These are phyloP conservation scores for Ceratocystis smalleyi DNA, from an alignment of 2,329 filamentous ascomycete species.

Conservation along the genomic window DNA sequence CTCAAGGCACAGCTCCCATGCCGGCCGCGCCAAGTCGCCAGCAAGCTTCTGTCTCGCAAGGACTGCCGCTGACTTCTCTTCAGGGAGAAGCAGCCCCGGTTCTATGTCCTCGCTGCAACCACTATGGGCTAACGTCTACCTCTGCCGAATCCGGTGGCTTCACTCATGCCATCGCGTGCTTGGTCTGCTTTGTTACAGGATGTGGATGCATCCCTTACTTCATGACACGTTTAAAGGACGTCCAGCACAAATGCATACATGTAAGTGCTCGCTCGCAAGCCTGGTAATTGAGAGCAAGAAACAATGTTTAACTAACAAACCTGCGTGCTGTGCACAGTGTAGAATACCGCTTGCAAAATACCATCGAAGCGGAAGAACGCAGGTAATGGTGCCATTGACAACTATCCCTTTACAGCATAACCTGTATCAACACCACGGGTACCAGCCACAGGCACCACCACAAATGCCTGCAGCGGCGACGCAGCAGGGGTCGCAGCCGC, in stretches of 20 bases:
- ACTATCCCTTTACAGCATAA: slow-evolving; percentile 7
- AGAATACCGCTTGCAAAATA: slow-evolving; percentile 20
- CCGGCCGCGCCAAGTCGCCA: neutral
- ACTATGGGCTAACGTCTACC: slow-evolving; percentile 13
- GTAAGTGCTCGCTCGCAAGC: slow-evolving; percentile 6
- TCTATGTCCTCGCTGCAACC: slow-evolving; percentile 19
- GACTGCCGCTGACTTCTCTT: slow-evolving; percentile 16
- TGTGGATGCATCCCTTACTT: slow-evolving; percentile 21
- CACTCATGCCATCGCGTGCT: slow-evolving; percentile 19
- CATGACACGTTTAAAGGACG: slow-evolving; percentile 19
- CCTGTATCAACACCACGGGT: neutral
- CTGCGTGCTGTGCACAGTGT: slow-evolving; percentile 15
- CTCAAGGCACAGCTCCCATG: neutral
- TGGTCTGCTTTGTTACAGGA: slow-evolving; percentile 19
- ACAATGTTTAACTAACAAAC: slow-evolving; percentile 11
- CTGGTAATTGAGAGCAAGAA: no score
- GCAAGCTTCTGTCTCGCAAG: neutral
- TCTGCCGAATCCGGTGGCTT: slow-evolving; percentile 14
- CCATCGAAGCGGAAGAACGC: slow-evolving; percentile 20
- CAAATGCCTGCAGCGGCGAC: neutral
- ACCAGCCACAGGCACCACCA: neutral
- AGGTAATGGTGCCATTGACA: slow-evolving; percentile 18
- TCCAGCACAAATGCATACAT: slow-evolving; percentile 19
- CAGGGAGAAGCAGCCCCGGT: slow-evolving; percentile 18
- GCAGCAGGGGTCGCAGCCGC: neutral